Evolutionary conservation across 805 yeast species (phyloP).

Genomic region (Spathaspora gorwiae): DNA sequence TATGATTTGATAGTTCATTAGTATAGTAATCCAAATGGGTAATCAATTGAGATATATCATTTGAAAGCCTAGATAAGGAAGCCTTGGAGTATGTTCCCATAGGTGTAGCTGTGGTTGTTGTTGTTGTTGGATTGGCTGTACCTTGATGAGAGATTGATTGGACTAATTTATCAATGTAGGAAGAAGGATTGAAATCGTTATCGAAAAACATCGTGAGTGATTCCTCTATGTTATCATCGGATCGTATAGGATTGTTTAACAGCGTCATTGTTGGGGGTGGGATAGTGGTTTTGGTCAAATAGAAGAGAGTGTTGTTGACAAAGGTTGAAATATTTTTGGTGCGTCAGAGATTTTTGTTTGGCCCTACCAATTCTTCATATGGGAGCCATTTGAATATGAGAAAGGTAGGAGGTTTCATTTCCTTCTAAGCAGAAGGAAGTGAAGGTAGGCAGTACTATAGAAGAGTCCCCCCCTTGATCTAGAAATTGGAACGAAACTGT

Average conservation of each 20-base stretch:
- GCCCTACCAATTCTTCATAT: too few species aligned
- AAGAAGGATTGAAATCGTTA: constrained; percentile 58
- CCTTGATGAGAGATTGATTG: constrained; percentile 25
- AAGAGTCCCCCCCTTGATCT: too few species aligned
- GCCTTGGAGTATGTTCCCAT: constrained; percentile 5
- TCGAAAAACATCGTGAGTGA: constrained; percentile 66
- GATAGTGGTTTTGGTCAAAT: too few species aligned
- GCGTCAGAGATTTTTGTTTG: too few species aligned
- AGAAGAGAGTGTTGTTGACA: too few species aligned
- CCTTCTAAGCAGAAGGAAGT: too few species aligned
- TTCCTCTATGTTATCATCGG: constrained; percentile 19
- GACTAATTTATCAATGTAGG: constrained; percentile 60
- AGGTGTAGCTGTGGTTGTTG: constrained; percentile 2
- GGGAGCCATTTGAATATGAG: too few species aligned
- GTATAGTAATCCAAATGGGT: constrained; percentile 62
- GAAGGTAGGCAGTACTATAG: too few species aligned
- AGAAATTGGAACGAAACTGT: too few species aligned
- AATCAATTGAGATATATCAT: constrained; percentile 46
- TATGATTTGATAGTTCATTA: constrained; percentile 45
- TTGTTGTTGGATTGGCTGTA: not conserved
- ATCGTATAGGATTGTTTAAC: not conserved
- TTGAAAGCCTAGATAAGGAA: constrained; percentile 37
- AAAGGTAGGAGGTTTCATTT: too few species aligned
- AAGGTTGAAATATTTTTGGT: too few species aligned
- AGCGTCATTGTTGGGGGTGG: too few species aligned